Evolutionary conservation across 139 green algal genomes (phyloP), one percentile per base, ranked within the genome.

Genomic region (Asterochloris erici): DNA sequence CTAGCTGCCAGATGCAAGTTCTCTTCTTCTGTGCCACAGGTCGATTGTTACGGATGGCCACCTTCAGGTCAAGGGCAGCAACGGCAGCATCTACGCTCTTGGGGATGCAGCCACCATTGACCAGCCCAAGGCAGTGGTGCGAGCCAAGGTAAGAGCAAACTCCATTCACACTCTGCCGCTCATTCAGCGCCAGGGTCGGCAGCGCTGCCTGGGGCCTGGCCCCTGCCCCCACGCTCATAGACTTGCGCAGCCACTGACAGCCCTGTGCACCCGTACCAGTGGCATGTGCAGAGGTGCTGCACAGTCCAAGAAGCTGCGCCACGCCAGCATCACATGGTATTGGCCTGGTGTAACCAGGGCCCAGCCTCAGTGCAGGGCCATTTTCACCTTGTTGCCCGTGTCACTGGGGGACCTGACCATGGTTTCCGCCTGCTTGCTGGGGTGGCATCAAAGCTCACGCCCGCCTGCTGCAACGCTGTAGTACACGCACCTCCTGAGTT

Each of bases 21-120:
- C 21, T 9, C 19, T 71, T 64, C 16, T 78, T 24, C 15, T 63
- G 15, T 12, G 29, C 0, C 68, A 54, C 76, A 80, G 76, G 21
- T 70, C 60, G 6, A 86, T 96, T 47, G 66, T 96, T 10, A 96
- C 93, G 19, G 93, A 98, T 78, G 90, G 95, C 23, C 93, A 86
- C 81, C 85, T 98, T 84, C 84, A 89, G 0, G 94, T 98, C 54
- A 91, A 93, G 71, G 95, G 95, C 82, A 91, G 83, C 79, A 82
- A 93, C 79, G 93, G 94, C 77, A 88, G 82, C 85, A 98, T 98
- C 81, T 98, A 89, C 79, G 93, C 93, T 0, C 82, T 98, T 38
- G 95, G 95, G 0, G 95, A 98, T 83, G 92, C 92, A 14, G 89
- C 93, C 78, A 98, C 95, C 47, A 95, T 98, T 74, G 88, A 94